Evolutionary conservation across 176 grass and related monocot species (phyloP), one percentile per base, ranked within the genome.

Genomic region (Oryza longistaminata): DNA sequence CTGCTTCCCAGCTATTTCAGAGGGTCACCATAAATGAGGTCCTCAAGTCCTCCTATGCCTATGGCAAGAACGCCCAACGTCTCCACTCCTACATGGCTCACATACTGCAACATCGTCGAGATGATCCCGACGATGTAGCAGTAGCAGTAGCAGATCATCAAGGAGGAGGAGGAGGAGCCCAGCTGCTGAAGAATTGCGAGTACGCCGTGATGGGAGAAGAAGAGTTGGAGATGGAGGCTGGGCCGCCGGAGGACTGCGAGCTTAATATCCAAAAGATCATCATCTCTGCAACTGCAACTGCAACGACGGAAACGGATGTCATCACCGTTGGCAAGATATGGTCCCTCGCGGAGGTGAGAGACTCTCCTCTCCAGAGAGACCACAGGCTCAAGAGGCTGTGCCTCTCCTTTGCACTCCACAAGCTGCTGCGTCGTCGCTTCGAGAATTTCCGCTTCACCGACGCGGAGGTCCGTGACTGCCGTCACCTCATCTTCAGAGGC

Each of bases 401-500:
- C 55, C 85, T 86, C 42, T 79, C 74, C 75, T 64, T 86, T 10
- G 84, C 84, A 1, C 84, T 86, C 46, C 79, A 46, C 67, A 86
- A 86, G 12, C 68, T 80, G 3, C 68, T 80, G 16, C 85, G 85
- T 1, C 75, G 85, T 19, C 29, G 68, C 6, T 80, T 80, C 22
- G 85, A 86, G 68, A 1, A 73, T 50, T 33, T 66, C 25, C 29
- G 14, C 7, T 50, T 74, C 12, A 77, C 7, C 2, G 40, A 40
- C 10, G 40, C 7, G 0, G 76, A 77, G 13, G n/a, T 58, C 25
- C 15, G 26, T 8, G 9, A 66, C 25, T 71, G 48, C 8, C 53
- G 29, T 13, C 0, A 35, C 50, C 55, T 86, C 68, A 64, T 86
- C 27, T 77, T 86, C 53, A 60, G 61, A 0, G 49, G 68, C 11